Evolutionary conservation across 257 asterid genomes (phyloP).

Genomic region (Solanum rostratum): DNA sequence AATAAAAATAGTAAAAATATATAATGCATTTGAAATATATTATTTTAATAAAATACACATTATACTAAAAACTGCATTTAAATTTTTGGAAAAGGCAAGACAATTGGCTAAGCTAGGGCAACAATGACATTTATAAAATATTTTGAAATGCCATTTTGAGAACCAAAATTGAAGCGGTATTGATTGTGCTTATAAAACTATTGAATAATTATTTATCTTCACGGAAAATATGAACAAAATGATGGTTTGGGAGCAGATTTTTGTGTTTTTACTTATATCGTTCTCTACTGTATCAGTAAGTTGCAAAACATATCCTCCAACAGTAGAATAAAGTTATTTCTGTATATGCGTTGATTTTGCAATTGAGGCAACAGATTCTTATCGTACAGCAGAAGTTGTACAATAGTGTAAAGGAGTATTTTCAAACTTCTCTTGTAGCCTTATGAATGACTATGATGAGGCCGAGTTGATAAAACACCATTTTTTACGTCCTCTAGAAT

Average conservation of each 20-base stretch:
- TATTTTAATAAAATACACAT: too few relatives aligned
- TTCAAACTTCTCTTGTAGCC: neutral
- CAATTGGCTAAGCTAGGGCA: neutral
- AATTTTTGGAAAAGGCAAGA: neutral
- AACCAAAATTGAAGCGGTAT: neutral
- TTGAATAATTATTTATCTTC: neutral
- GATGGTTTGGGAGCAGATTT: neutral
- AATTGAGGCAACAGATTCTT: too few relatives aligned
- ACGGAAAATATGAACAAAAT: neutral
- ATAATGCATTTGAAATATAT: too few relatives aligned
- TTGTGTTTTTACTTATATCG: neutral
- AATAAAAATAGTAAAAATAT: too few relatives aligned
- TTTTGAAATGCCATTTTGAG: neutral
- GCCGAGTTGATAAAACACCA: neutral
- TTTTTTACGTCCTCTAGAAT: neutral
- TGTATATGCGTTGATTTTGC: too few relatives aligned
- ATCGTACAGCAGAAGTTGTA: neutral
- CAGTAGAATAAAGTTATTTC: too few relatives aligned
- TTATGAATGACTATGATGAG: neutral
- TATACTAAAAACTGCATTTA: neutral
- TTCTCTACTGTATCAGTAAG: too few relatives aligned
- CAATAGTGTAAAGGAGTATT: neutral
- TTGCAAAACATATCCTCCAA: too few relatives aligned
- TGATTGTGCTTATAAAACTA: neutral
- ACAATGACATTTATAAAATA: neutral